Base-by-base conservation (phyloP, 2,329 filamentous ascomycete genomes). In the Didymellaceae sp. region DNA sequence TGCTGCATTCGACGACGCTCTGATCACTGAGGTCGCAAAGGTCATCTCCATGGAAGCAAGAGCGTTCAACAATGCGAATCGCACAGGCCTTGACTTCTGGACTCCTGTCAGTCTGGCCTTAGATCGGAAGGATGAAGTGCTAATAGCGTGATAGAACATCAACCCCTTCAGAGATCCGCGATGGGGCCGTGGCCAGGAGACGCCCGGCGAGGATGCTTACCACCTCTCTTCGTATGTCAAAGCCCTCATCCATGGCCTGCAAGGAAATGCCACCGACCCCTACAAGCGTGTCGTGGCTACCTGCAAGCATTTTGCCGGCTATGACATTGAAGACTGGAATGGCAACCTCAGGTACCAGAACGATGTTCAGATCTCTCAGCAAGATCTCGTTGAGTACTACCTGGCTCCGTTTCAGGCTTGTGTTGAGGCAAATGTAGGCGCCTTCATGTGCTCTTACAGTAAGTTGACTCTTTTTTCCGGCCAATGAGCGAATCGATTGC, bases 351-450 rank as follows among this genome's bases (percentile, higher is more conserved):
- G 52, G 32, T 77, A 80, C 64, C 77, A 77, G 7, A 86, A 83
- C 52, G 77, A 87, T 63, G 79, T 83, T 3, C 73, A 78, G 6
- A 80, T 86, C 45, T 76, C 77, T 6, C 74, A 78, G 40, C 86
- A 88, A 58, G 87, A 90, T 54, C 73, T 89, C 5, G 78, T 82
- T 0, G 86, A 88, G 60, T 89, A 88, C 70, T 89, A 87, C 62
- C 77, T 87, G 16, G 84, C 83, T 0, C 80, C 85, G 0, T 89
- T 90, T 71, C 76, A 86, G 61, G 78, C 63, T 20, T 78, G 76
- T 54, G 75, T 75, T 1, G 74, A 77, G 41, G 73, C 74, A 0
- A 76, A 78, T 33, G 76, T 77, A n/a, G 75, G 75, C n/a, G 62
- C 63, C 10, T 71, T 78, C 78, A 66, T 88, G 86, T 67, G 83